A percentile compares a stretch with the other conserved stretches of the same genome.
Evolutionary conservation across 2,329 filamentous ascomycete species (phyloP).

Genomic region (Cercospora sp.): DNA sequence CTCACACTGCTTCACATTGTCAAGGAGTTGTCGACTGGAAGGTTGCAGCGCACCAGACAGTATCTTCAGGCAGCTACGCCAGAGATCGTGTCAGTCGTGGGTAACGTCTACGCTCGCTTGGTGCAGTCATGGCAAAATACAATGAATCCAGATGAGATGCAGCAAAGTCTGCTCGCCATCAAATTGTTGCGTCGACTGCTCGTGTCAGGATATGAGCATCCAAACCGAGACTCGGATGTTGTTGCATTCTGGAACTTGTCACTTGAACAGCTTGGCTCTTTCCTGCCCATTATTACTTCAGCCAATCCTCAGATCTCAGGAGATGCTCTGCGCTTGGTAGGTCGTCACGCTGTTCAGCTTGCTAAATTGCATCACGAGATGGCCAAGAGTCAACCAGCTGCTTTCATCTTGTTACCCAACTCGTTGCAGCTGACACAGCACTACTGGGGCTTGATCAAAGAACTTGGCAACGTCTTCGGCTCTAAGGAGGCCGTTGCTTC

Average conservation of each 20-base stretch:
- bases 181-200: conserved; percentile 79
- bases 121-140: conserved; percentile 62
- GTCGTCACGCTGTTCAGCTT: conserved; percentile 85
- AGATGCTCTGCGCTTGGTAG: conserved; percentile 53
- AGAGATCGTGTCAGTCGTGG: conserved; percentile 78
- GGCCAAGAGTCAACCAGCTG: conserved; percentile 73
- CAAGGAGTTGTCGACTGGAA: conserved; percentile 83
- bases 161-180: conserved; percentile 74
- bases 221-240: conserved; percentile 74
- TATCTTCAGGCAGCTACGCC: conserved; percentile 76
- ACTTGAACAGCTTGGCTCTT: conserved; percentile 73
- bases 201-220: conserved; percentile 78
- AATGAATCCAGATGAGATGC: conserved; percentile 56
- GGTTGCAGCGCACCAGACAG: conserved; percentile 71
- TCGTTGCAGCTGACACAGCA: conserved; percentile 73
- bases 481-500: conserved; percentile 45
- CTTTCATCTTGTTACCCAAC: conserved; percentile 79
- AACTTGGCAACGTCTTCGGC: conserved; percentile 73
- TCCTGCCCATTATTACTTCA: conserved; percentile 55
- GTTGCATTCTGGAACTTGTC: conserved; percentile 78
- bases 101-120: conserved; percentile 67
- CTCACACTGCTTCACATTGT: conserved; percentile 79
- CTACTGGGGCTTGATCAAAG: conserved; percentile 81
- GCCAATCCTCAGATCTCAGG: conserved; percentile 14
- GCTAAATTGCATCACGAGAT: conserved; percentile 90